Evolutionary conservation across 495 filamentous ascomycete genomes (phyloP), one percentile per base, ranked within the genome.

Genomic region (Talaromyces adpressus): DNA sequence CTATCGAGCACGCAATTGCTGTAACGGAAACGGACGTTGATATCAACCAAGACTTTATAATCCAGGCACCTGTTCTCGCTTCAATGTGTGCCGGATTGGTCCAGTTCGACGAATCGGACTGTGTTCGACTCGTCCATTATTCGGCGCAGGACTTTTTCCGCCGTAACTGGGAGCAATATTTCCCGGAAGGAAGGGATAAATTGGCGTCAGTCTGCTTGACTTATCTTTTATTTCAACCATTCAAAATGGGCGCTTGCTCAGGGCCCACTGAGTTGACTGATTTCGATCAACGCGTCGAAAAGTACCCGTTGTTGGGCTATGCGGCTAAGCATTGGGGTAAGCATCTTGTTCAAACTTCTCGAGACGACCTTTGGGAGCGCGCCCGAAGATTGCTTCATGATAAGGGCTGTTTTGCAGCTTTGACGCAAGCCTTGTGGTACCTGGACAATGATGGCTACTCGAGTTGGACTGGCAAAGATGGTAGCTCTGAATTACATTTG

Each of bases 1-100:
- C 45, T 49, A 49, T 49, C 45, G 45, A 49, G 45, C 45, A 49
- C 22, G 45, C 45, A 20, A 49, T 49, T 49, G 45, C 45, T 6
- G 45, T 49, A 9, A 49, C 45, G n/a, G 45, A 49, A 9, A 49
- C 18, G 45, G 45, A 49, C 45, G 18, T 4, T 18, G 45, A 49
- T 20, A 49, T 49, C n/a, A 49, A 49, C 18, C n/a, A 49, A 49
- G 45, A 49, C 8, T 49, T 6, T 9, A 49, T 49, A 4, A 49
- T 49, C 18, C 45, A 49, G 45, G 45, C 45, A 66, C 65, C 11
- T 61, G 77, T 49, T 69, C 77, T 0, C 77, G 71, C 64, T 61
- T 78, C 23, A 81, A 83, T 74, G 14, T 78, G 75, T 41, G 66
- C 67, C 30, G 75, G 75, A 1, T 65, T 78, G 27, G 74, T 77